phyloP scores from a whole-genome alignment of 2,329 filamentous ascomycete genomes.

The Apiospora rasikravindrae region DNA sequence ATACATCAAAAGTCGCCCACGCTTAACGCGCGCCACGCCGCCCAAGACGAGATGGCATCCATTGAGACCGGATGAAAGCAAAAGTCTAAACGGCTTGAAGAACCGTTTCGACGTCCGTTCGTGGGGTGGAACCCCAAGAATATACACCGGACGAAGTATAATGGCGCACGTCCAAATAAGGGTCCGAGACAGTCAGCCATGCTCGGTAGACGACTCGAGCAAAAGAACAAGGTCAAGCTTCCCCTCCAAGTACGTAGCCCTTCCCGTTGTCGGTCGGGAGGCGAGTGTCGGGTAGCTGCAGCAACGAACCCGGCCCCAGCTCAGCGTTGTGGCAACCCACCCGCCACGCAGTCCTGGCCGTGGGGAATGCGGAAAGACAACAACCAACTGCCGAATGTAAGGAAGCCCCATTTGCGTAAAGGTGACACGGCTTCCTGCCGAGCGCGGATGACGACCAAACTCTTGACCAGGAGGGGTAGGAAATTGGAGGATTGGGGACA shows the following conservation, averaged over 20 bases:
- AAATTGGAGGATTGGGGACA: background rate
- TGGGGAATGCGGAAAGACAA: background rate
- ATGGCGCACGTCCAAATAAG: constrained; percentile 12
- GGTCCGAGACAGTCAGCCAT: constrained; percentile 4
- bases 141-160: background rate
- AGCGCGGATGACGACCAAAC: background rate
- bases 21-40: background rate
- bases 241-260: background rate
- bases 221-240: background rate
- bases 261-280: background rate
- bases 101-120: background rate
- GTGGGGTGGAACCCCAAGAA: background rate
- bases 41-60: constrained; percentile 1
- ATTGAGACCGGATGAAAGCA: background rate
- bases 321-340: no score
- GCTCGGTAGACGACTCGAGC: background rate
- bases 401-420: background rate
- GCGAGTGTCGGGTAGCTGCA: background rate
- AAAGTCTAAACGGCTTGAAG: background rate
- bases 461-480: background rate
- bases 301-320: background rate
- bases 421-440: background rate
- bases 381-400: background rate
- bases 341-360: background rate
- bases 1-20: background rate